Evolutionary conservation across 495 filamentous ascomycete genomes (phyloP).

Genomic region (Penicillium cinerascens): DNA sequence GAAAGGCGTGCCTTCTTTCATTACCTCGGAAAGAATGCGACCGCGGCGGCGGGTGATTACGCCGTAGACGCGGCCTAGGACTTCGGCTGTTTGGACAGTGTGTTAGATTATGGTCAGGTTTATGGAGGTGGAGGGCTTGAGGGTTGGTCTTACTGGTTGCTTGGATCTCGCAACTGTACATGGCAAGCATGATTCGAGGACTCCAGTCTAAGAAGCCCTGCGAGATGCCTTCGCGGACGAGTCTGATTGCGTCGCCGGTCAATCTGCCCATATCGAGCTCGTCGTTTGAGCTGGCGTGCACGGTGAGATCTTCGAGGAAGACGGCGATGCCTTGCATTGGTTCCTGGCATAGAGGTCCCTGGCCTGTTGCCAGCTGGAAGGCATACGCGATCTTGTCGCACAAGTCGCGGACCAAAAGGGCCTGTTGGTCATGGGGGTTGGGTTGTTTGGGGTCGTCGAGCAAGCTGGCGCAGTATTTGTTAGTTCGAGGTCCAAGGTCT

Average conservation of each 20-base stretch:
- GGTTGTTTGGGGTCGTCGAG: conserved; percentile 38
- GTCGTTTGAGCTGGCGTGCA: conserved; percentile 52
- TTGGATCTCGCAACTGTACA: conserved; percentile 98
- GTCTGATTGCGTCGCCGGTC: conserved; percentile 87
- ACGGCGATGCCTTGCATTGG: conserved; percentile 91
- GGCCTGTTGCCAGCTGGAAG: conserved; percentile 87
- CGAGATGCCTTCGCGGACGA: conserved; percentile 78
- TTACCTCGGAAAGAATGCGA: conserved; percentile 79
- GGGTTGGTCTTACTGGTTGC: conserved; percentile 65
- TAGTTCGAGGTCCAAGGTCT: conserved; percentile 1
- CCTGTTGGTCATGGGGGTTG: conserved; percentile 38
- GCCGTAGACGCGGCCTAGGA: conserved; percentile 89
- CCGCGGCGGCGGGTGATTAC: conserved; percentile 90
- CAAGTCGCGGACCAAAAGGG: conserved; percentile 68
- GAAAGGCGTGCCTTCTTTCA: conserved; percentile 95
- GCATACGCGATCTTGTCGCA: conserved; percentile 87
- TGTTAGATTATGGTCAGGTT: conserved; percentile 8
- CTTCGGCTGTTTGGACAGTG: conserved; percentile 60
- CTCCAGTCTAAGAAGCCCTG: conserved; percentile 94
- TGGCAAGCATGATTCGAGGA: conserved; percentile 88
- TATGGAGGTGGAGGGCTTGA: background rate
- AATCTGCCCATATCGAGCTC: conserved; percentile 75
- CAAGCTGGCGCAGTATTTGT: conserved; percentile 24
- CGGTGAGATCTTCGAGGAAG: conserved; percentile 75
- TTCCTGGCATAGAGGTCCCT: conserved; percentile 90